These are phyloP conservation scores for Zygosaccharomyces gambellarensis DNA, from an alignment of 805 yeast species.

Conservation along the genomic window DNA sequence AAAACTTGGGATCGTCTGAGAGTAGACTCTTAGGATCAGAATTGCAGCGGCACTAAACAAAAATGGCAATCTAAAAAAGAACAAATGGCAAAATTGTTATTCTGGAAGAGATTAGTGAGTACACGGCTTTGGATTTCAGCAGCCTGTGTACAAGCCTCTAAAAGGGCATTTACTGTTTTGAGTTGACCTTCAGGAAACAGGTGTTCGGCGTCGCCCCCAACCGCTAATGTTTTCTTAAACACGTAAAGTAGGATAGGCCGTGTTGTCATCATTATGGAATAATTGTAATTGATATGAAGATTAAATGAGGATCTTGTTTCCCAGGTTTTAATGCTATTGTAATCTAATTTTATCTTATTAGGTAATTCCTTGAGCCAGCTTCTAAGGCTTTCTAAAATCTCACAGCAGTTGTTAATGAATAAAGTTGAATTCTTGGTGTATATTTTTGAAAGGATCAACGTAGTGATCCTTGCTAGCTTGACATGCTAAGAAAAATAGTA, in stretches of 20 bases:
- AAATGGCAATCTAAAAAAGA: slow-evolving; percentile 17
- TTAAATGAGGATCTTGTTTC: slow-evolving; percentile 10
- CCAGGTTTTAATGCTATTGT: slow-evolving; percentile 6
- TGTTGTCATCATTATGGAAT: slow-evolving; percentile 13
- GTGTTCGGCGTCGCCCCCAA: not conserved
- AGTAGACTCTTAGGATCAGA: slow-evolving; percentile 3
- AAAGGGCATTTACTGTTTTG: slow-evolving; percentile 4
- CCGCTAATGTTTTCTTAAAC: slow-evolving; percentile 6
- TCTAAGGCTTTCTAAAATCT: slow-evolving; percentile 9
- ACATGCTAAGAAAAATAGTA: slow-evolving; percentile 13
- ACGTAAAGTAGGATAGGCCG: slow-evolving; percentile 16
- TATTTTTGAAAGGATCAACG: slow-evolving; percentile 10
- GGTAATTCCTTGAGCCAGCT: slow-evolving; percentile 12
- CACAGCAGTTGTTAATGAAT: slow-evolving; percentile 14
- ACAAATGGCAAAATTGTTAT: slow-evolving; percentile 1
- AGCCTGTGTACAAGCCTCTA: slow-evolving; percentile 12
- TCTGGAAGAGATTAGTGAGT: slow-evolving; percentile 2
- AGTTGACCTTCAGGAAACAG: slow-evolving; percentile 2
- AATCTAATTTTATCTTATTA: slow-evolving; percentile 7
- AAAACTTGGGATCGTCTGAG: not conserved
- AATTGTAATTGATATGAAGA: slow-evolving; percentile 15
- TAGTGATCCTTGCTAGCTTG: slow-evolving; percentile 13
- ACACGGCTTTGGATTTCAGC: slow-evolving; percentile 14
- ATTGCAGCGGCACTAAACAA: slow-evolving; percentile 14
- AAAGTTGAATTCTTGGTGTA: slow-evolving; percentile 11